Conservation (phyloP, 2,329 filamentous ascomycete species). For the Nigrospora oryzae region DNA sequence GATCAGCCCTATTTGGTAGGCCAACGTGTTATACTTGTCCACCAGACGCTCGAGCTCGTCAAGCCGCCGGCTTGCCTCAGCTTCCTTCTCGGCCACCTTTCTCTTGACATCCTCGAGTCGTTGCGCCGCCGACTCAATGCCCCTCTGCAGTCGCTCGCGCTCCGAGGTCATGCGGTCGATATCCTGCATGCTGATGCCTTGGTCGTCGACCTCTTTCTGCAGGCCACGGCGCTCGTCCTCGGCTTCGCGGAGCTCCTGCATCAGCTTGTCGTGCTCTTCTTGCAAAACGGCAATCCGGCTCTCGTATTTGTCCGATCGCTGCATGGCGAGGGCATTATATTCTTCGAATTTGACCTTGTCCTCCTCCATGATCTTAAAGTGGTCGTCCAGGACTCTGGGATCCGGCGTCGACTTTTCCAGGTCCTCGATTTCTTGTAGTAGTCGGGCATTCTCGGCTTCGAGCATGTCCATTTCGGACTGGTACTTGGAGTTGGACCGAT, state of each 20-base stretch:
- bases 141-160: conserved; percentile 84
- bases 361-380: conserved; percentile 89
- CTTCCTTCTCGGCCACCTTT: conserved; percentile 75
- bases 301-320: conserved; percentile 84
- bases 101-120: conserved; percentile 80
- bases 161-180: conserved; percentile 98
- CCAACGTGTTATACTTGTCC: conserved; percentile 86
- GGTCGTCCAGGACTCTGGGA: conserved; percentile 74
- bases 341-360: conserved; percentile 93
- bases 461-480: conserved; percentile 75
- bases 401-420: conserved; percentile 81
- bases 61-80: conserved; percentile 76
- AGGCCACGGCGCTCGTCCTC: conserved; percentile 75
- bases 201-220: conserved; percentile 80
- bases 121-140: conserved; percentile 66
- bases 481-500: conserved; percentile 76
- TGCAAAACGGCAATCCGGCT: conserved; percentile 73
- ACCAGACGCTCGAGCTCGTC: conserved; percentile 89
- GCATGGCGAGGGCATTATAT: conserved; percentile 79
- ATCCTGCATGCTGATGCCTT: conserved; percentile 94
- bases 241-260: conserved; percentile 65
- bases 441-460: conserved; percentile 73
- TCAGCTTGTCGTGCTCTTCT: conserved; percentile 74
- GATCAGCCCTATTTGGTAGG: conserved; percentile 88
- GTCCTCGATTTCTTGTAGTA: conserved; percentile 81